Base-by-base conservation (phyloP, 305 asterid species). In the Fraxinus sp. region DNA sequence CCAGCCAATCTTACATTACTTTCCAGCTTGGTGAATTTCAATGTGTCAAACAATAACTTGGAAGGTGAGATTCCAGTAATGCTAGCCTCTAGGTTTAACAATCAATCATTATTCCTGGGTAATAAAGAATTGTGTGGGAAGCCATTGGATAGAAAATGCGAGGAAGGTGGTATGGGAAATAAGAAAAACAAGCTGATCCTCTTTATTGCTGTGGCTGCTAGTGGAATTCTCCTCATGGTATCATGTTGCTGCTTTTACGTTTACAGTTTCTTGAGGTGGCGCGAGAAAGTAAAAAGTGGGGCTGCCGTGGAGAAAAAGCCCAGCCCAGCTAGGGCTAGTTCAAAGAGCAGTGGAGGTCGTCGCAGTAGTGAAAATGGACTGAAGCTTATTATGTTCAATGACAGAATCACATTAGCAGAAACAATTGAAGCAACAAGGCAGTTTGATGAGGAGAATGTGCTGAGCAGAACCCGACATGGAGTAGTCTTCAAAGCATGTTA, bases 251-350 rank as follows among this genome's bases (percentile, higher is more conserved):
- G 90, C 86, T 80, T 87, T 83, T 89, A 87, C 7, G 79, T 79
- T 71, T 89, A 86, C 86, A 83, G 84, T 64, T 75, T 87, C 46
- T 66, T 87, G 78, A 86, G 86, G 85, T 89, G 92, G 92, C 89
- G 90, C 49, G 82, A 84, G 80, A 89, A 57, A 85, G 84, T 87
- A 74, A 86, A 83, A 86, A 80, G 83, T 46, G 79, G 88, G 77
- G 86, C 89, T 8, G 84, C 84, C 16, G 86, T 80, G 30, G 90
- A 84, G 62, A 87, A 87, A 86, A 89, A 89, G 74, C 88, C 55
- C 37, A 87, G 92, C 77, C 92, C 92, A 5, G 88, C 90, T 41
- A 78, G 92, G 71, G 86, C 81, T 5, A 89, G 92, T 81, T 80
- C 86, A 33, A 85, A 86, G 80, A 85, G 87, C 14, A 85, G 88